phyloP scores from a whole-genome alignment of 345 rosid genomes.

The Aethionema arabicum region DNA sequence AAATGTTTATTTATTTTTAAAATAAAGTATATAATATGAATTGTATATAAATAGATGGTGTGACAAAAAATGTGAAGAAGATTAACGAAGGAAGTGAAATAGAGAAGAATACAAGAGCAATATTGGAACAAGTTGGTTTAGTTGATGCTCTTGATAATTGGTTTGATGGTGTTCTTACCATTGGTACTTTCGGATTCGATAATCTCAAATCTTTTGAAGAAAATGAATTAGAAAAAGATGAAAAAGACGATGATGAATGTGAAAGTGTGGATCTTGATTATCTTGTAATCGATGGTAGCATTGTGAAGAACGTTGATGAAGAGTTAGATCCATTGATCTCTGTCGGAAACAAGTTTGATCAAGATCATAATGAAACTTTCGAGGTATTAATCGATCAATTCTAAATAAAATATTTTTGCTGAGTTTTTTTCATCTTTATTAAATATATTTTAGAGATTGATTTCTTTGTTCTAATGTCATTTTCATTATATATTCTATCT shows the following conservation, averaged over 20 bases:
- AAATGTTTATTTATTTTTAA: no score
- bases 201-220: slow-evolving; percentile 44
- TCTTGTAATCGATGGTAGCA: slow-evolving; percentile 34
- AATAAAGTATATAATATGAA: no score
- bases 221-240: slow-evolving; percentile 21
- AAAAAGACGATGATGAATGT: slow-evolving; percentile 29
- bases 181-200: slow-evolving; percentile 87
- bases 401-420: background rate
- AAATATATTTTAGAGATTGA: no score
- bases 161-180: slow-evolving; percentile 78
- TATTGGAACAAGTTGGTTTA: slow-evolving; percentile 63
- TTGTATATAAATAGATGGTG: slow-evolving; percentile 42
- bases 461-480: no score
- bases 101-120: slow-evolving; percentile 55
- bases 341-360: slow-evolving; percentile 35
- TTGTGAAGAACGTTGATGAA: slow-evolving; percentile 33
- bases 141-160: slow-evolving; percentile 74
- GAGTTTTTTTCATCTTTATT: no score
- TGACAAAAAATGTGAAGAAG: slow-evolving; percentile 50
- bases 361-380: slow-evolving; percentile 27
- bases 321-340: slow-evolving; percentile 71
- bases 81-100: slow-evolving; percentile 50
- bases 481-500: no score
- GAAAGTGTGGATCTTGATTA: slow-evolving; percentile 30
- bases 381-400: slow-evolving; percentile 10